Evolutionary conservation across 257 asterid genomes (phyloP).

Genomic region (Cordia subcordata): DNA sequence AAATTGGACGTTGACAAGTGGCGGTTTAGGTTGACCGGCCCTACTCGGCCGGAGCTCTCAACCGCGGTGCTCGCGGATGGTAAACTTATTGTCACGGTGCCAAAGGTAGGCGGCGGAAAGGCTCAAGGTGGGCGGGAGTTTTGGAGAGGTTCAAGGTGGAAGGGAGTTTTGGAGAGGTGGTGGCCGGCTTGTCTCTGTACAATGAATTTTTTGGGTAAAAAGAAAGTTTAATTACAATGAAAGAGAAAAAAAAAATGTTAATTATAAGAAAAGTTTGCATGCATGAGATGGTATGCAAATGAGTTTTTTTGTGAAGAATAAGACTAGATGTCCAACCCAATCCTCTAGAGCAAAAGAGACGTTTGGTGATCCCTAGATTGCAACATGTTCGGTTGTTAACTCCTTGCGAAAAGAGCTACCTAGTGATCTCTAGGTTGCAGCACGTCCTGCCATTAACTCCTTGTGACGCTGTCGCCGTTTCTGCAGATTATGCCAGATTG

Average conservation of each 20-base stretch:
- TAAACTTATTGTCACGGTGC: slow-evolving; percentile 53
- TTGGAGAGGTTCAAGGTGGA: slow-evolving; percentile 24
- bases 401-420: too few relatives aligned
- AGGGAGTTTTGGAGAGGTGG: too few relatives aligned
- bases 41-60: slow-evolving; percentile 46
- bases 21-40: slow-evolving; percentile 53
- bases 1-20: slow-evolving; percentile 52
- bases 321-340: too few relatives aligned
- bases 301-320: too few relatives aligned
- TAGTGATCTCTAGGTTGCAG: too few relatives aligned
- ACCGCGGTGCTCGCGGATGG: slow-evolving; percentile 37
- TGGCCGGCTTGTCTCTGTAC: slow-evolving; percentile 38
- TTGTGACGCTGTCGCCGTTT: too few relatives aligned
- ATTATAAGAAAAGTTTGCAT: neutral
- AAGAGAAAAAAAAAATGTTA: neutral
- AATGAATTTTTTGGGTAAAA: slow-evolving; percentile 19
- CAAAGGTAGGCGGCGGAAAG: slow-evolving; percentile 31
- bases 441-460: too few relatives aligned
- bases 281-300: too few relatives aligned
- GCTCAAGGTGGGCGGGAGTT: slow-evolving; percentile 19
- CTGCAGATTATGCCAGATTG: too few relatives aligned
- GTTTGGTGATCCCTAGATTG: too few relatives aligned
- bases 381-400: too few relatives aligned
- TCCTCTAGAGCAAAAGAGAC: too few relatives aligned
- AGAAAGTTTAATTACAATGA: neutral